Evolutionary conservation across 495 filamentous ascomycete species (phyloP).

Genomic region (Lasiosphaeria miniovina): DNA sequence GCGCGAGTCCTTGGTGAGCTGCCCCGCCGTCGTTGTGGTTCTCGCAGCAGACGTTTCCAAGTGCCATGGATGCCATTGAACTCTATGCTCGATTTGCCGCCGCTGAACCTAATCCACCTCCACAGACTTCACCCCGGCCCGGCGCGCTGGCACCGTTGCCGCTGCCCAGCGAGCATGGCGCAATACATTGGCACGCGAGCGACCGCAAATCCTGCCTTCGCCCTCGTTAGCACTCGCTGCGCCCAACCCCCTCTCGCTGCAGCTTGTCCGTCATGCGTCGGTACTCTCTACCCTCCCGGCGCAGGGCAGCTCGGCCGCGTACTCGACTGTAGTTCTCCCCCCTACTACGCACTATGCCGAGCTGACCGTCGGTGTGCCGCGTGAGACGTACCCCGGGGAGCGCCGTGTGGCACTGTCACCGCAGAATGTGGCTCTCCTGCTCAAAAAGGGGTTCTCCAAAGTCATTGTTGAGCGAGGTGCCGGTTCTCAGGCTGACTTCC

Average conservation of each 20-base stretch:
- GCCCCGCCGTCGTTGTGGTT: slow-evolving; percentile 2
- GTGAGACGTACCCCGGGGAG: slow-evolving; percentile 68
- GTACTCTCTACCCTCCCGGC: slow-evolving; percentile 26
- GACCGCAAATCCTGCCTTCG: slow-evolving; percentile 6
- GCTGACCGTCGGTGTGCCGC: slow-evolving; percentile 67
- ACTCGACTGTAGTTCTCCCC: slow-evolving; percentile 37
- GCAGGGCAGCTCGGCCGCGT: slow-evolving; percentile 17
- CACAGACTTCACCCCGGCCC: slow-evolving; percentile 16
- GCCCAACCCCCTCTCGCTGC: slow-evolving; percentile 19
- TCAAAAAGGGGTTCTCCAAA: slow-evolving; percentile 74
- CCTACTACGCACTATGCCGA: slow-evolving; percentile 61
- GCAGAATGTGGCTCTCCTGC: slow-evolving; percentile 69
- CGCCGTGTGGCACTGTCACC: slow-evolving; percentile 77
- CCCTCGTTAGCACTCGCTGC: slow-evolving; percentile 22
- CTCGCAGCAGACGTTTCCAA: not conserved
- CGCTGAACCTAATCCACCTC: slow-evolving; percentile 12
- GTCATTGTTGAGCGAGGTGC: slow-evolving; percentile 73
- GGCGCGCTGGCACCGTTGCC: slow-evolving; percentile 12
- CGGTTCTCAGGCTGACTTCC: slow-evolving; percentile 68
- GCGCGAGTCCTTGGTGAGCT: slow-evolving; percentile 23
- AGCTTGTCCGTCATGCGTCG: slow-evolving; percentile 35
- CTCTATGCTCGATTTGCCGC: slow-evolving; percentile 1
- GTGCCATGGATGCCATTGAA: not conserved
- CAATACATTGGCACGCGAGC: slow-evolving; percentile 20
- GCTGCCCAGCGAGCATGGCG: slow-evolving; percentile 35